Conservation (phyloP, 2,329 filamentous ascomycete genomes). For the Colletotrichum euphorbiae region DNA sequence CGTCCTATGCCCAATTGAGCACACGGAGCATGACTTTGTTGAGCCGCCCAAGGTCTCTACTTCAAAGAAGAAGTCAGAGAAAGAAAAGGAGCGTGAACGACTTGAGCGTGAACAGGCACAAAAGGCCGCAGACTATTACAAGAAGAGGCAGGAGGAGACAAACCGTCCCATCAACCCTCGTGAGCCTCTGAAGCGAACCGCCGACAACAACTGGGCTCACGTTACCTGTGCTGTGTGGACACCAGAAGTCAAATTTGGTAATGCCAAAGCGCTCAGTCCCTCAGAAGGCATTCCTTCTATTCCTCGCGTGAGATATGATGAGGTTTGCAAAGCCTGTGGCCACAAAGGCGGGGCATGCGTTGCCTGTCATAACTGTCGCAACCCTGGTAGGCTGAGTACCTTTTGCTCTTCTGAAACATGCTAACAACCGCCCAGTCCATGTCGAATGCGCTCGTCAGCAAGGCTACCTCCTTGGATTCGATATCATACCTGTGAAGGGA, state of each 20-base stretch:
- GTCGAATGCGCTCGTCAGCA: constrained; percentile 90
- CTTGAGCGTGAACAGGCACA: constrained; percentile 85
- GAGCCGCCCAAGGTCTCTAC: constrained; percentile 82
- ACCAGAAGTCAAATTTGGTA: constrained; percentile 92
- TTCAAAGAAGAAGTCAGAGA: constrained; percentile 90
- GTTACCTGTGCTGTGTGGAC: constrained; percentile 93
- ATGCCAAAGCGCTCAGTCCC: constrained; percentile 82
- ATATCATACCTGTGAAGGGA: constrained; percentile 89
- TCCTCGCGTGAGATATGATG: constrained; percentile 76
- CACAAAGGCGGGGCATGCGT: constrained; percentile 81
- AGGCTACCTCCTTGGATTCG: constrained; percentile 88
- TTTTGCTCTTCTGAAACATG: constrained; percentile 44
- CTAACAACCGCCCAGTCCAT: constrained; percentile 69
- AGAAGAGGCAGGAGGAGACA: constrained; percentile 83
- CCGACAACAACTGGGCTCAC: constrained; percentile 98
- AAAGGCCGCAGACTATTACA: constrained; percentile 84
- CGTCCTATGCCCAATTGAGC: constrained; percentile 86
- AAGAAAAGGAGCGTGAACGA: constrained; percentile 89
- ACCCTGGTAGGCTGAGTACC: constrained; percentile 55
- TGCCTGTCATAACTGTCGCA: constrained; percentile 79
- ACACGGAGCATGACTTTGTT: constrained; percentile 84
- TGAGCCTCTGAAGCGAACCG: constrained; percentile 92
- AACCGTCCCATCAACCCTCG: constrained; percentile 86
- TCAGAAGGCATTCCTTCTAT: constrained; percentile 93
- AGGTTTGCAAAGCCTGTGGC: constrained; percentile 87